A percentile compares a stretch with the other conserved stretches of the same genome.
phyloP scores from a whole-genome alignment of 257 asterid genomes.

The Solanum lignicaule region DNA sequence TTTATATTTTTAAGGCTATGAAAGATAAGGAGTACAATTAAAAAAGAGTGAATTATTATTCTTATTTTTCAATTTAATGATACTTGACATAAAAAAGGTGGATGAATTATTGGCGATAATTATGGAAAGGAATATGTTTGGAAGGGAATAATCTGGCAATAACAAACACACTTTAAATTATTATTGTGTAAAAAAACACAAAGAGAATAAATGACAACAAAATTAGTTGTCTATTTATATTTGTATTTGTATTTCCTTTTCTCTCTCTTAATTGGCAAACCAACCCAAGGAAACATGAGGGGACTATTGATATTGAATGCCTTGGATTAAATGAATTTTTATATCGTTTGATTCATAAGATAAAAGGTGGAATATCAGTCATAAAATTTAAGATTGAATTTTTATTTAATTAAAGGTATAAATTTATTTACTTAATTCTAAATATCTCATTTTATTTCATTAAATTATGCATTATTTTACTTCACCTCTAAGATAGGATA shows the following conservation, averaged over 20 bases:
- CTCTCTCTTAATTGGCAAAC: background rate
- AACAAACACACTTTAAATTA: background rate
- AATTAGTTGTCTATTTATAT: background rate
- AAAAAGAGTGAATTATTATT: background rate
- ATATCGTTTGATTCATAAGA: too few relatives aligned
- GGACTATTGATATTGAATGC: background rate
- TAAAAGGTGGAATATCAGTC: too few relatives aligned
- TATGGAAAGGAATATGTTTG: background rate
- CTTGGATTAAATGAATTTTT: background rate
- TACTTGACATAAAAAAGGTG: background rate
- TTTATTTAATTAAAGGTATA: too few relatives aligned
- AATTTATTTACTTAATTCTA: too few relatives aligned
- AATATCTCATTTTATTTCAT: too few relatives aligned
- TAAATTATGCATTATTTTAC: background rate
- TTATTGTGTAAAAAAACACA: background rate
- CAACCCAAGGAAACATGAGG: background rate
- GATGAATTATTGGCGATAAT: background rate
- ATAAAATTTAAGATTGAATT: background rate
- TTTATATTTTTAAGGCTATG: too few relatives aligned
- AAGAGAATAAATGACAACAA: background rate
- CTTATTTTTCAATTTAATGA: background rate
- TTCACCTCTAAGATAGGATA: too few relatives aligned
- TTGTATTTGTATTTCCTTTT: background rate
- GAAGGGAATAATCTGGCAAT: background rate
- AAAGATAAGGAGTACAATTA: background rate